These are phyloP conservation scores for Hippophae gyantsensis DNA, from an alignment of 306 rosid species.

Conservation along the genomic window DNA sequence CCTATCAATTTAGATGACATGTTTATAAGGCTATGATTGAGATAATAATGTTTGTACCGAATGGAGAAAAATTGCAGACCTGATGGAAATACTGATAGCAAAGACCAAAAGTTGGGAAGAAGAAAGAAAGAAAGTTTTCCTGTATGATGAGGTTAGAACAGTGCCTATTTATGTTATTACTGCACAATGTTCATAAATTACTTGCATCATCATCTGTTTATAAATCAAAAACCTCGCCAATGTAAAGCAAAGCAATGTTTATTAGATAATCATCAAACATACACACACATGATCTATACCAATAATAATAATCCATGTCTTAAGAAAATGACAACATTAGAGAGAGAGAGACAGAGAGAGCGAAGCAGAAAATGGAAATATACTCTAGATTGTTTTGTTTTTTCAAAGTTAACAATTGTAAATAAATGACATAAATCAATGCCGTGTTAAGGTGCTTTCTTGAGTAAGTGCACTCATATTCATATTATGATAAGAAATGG, in stretches of 20 bases:
- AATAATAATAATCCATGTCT: no score
- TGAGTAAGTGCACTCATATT: not conserved
- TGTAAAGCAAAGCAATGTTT: not conserved
- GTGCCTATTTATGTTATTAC: conserved; percentile 7
- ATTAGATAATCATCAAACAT: no score
- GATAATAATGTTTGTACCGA: conserved; percentile 18
- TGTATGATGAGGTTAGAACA: conserved; percentile 70
- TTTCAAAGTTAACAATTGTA: no score
- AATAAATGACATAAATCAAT: no score
- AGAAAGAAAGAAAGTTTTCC: conserved; percentile 76
- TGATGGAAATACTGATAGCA: conserved; percentile 65
- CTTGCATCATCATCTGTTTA: not conserved
- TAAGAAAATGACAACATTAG: no score
- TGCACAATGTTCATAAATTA: no score
- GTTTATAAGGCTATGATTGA: conserved; percentile 10
- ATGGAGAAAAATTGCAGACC: conserved; percentile 45
- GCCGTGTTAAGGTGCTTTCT: no score
- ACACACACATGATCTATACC: no score
- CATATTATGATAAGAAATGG: not conserved
- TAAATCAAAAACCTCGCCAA: not conserved
- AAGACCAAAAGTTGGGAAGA: conserved; percentile 84
- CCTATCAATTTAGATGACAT: conserved; percentile 12
- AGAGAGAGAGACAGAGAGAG: no score
- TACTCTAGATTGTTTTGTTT: no score
- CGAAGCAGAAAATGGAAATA: not conserved